These are phyloP conservation scores for Vaccinium macrocarpon DNA, from an alignment of 148 eudicot genomes.

Conservation along the genomic window DNA sequence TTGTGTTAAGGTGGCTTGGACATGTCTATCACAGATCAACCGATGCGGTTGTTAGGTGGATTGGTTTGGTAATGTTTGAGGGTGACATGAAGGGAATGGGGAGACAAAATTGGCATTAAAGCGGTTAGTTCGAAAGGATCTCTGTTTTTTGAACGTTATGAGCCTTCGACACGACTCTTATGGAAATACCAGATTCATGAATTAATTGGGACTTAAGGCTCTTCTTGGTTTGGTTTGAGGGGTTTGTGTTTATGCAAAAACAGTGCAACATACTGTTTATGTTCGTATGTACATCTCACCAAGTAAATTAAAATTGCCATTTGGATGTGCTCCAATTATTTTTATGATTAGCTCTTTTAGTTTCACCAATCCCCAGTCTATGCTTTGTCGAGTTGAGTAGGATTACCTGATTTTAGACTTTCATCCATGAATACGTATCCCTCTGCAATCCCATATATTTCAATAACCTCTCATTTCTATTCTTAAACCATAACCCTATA, in stretches of 20 bases:
- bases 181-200: not conserved
- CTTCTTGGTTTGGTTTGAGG: not conserved
- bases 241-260: not conserved
- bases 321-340: not conserved
- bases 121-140: not conserved
- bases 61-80: not conserved
- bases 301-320: not conserved
- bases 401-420: not conserved
- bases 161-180: not conserved
- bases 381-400: constrained; percentile 8
- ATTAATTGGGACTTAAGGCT: not conserved
- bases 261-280: not conserved
- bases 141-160: not conserved
- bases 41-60: not conserved
- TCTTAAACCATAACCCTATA: not conserved
- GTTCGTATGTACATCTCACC: not conserved
- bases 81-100: not conserved
- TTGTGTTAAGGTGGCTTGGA: not conserved
- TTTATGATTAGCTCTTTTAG: not conserved
- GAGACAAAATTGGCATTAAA: not conserved
- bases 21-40: not conserved
- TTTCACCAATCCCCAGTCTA: not conserved
- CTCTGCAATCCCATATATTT: not conserved
- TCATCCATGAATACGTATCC: not conserved
- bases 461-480: not conserved